A percentile compares a stretch with the other conserved stretches of the same genome.
Conservation (phyloP, 345 rosid species). For the Laguncularia racemosa region DNA sequence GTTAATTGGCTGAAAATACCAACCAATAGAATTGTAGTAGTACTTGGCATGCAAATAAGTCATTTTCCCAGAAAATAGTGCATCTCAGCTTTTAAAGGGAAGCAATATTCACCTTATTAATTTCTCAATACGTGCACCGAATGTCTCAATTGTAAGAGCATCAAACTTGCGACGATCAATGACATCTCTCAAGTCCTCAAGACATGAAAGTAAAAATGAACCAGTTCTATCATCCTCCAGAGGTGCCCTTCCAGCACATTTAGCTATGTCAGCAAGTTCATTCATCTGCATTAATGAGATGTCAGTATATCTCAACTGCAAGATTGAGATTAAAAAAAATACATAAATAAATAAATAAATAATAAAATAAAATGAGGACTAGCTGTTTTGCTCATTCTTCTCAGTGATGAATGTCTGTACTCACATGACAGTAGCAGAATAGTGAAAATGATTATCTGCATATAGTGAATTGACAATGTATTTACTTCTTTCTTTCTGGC, state of each 20-base stretch:
- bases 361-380: neutral
- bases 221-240: constrained; percentile 67
- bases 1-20: too few species aligned
- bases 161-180: constrained; percentile 84
- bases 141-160: constrained; percentile 94
- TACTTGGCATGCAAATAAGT: neutral
- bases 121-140: constrained; percentile 92
- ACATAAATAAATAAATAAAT: too few species aligned
- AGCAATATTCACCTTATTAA: constrained; percentile 51
- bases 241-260: constrained; percentile 77
- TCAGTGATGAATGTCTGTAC: too few species aligned
- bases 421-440: too few species aligned
- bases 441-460: too few species aligned
- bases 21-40: too few species aligned
- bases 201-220: constrained; percentile 66
- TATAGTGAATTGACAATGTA: too few species aligned
- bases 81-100: constrained; percentile 3
- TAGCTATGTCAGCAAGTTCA: constrained; percentile 98
- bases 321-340: neutral
- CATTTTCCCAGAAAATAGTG: neutral
- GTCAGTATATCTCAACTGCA: constrained; percentile 12
- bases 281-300: constrained; percentile 54
- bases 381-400: too few species aligned
- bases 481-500: too few species aligned
- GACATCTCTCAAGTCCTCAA: constrained; percentile 76